These are phyloP conservation scores for Dioscorea alata DNA, from an alignment of 106 monocot species.

Conservation along the genomic window DNA sequence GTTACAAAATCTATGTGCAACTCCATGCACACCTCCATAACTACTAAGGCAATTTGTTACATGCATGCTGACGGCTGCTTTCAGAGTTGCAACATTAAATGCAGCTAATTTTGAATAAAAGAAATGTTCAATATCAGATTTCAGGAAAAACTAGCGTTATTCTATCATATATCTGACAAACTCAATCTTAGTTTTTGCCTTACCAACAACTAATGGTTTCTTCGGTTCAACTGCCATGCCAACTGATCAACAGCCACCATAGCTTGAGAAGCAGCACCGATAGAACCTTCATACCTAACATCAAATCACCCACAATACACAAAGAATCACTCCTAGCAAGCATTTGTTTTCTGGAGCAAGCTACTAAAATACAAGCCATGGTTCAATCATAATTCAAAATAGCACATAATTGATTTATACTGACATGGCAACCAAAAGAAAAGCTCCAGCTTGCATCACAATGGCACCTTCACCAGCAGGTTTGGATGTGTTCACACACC, in stretches of 20 bases:
- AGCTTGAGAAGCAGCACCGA: conserved; percentile 81
- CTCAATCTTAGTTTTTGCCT: no score
- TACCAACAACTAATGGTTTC: conserved; percentile 35
- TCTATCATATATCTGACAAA: no score
- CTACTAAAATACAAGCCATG: background rate
- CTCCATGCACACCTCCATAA: no score
- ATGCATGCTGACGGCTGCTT: no score
- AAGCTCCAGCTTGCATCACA: conserved; percentile 63
- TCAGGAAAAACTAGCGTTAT: no score
- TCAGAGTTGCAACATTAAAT: no score
- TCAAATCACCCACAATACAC: background rate
- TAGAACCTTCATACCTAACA: conserved; percentile 89
- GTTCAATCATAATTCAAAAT: background rate
- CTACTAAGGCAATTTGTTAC: no score
- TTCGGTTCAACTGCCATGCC: conserved; percentile 38
- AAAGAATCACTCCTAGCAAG: background rate
- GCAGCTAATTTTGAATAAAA: no score
- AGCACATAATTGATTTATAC: background rate
- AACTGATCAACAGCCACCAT: conserved; percentile 87
- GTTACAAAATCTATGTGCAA: no score
- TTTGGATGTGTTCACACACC: conserved; percentile 75
- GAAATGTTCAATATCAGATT: no score
- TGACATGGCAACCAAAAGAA: conserved; percentile 85
- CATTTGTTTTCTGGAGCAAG: background rate
- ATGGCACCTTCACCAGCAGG: conserved; percentile 89